These are phyloP conservation scores for Haplosporangium gracile DNA, from an alignment of 192 early-diverging fungal genomes.

Conservation along the genomic window DNA sequence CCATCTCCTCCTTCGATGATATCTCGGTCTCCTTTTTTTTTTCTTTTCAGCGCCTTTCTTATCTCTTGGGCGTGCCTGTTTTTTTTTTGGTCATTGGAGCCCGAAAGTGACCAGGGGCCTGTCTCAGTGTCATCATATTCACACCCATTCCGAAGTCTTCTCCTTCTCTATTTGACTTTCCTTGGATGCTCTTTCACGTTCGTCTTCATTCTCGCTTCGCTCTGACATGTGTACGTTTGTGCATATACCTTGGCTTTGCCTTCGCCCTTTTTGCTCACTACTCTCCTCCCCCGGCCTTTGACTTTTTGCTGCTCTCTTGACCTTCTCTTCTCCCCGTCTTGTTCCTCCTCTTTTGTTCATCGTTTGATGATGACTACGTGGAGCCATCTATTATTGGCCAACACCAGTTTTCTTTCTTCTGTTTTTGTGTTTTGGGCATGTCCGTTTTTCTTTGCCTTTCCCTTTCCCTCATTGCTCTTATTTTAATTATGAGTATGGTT, in stretches of 20 bases:
- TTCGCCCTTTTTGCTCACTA: constrained; percentile 1
- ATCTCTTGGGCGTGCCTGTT: neutral
- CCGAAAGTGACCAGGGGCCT: neutral
- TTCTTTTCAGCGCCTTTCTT: neutral
- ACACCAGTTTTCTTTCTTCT: neutral
- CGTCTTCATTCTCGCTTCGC: neutral
- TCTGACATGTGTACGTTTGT: neutral
- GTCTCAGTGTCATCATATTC: neutral
- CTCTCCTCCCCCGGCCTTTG: neutral
- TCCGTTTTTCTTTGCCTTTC: neutral
- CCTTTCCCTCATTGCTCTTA: neutral
- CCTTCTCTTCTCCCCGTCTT: neutral
- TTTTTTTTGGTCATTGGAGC: neutral
- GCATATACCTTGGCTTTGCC: constrained; percentile 3
- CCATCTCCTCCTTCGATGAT: neutral
- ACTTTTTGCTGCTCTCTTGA: no score
- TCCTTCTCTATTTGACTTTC: neutral
- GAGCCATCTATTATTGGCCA: neutral
- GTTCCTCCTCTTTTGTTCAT: neutral
- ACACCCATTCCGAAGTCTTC: neutral
- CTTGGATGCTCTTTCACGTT: no score
- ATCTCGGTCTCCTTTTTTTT: neutral
- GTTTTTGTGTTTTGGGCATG: neutral
- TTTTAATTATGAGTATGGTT: neutral
- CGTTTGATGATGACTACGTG: neutral